Conservation (phyloP, 306 rosid species). For the Cucurbita argyrosperma region DNA sequence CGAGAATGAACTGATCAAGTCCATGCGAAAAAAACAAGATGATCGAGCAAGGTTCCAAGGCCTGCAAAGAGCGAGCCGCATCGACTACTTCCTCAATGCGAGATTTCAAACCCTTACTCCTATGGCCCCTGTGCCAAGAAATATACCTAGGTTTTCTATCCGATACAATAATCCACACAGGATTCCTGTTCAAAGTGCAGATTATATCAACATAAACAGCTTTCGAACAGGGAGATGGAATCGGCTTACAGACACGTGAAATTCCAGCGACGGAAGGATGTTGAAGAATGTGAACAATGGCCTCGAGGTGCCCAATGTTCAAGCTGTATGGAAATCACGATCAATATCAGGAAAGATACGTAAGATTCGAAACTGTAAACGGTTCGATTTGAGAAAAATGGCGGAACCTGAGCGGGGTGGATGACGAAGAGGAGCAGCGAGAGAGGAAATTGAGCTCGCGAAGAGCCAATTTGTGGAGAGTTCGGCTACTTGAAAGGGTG, state of each 20-base stretch:
- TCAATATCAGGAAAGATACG: background rate
- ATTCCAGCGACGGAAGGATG: conserved; percentile 69
- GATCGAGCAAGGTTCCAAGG: conserved; percentile 65
- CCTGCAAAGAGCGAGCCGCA: conserved; percentile 37
- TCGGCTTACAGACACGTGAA: conserved; percentile 79
- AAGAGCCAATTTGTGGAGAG: conserved; percentile 56
- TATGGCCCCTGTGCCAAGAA: conserved; percentile 35
- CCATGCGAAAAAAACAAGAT: conserved; percentile 72
- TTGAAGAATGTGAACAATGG: conserved; percentile 64
- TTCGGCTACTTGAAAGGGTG: conserved; percentile 41
- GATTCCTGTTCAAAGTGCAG: conserved; percentile 48
- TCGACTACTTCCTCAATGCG: conserved; percentile 43
- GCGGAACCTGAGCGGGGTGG: conserved; percentile 37
- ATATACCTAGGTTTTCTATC: conserved; percentile 68
- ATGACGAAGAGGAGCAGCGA: conserved; percentile 23
- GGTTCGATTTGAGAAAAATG: background rate
- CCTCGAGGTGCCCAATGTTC: conserved; percentile 83
- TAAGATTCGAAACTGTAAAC: background rate
- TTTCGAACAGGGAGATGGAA: conserved; percentile 29
- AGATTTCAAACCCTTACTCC: conserved; percentile 45
- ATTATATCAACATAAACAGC: conserved; percentile 54
- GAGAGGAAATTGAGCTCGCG: conserved; percentile 64
- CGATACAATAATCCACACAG: conserved; percentile 86
- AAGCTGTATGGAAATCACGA: conserved; percentile 24
- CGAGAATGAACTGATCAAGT: conserved; percentile 18